Evolutionary conservation across 805 yeast species (phyloP).

Genomic region (Ogataea naganishii): DNA sequence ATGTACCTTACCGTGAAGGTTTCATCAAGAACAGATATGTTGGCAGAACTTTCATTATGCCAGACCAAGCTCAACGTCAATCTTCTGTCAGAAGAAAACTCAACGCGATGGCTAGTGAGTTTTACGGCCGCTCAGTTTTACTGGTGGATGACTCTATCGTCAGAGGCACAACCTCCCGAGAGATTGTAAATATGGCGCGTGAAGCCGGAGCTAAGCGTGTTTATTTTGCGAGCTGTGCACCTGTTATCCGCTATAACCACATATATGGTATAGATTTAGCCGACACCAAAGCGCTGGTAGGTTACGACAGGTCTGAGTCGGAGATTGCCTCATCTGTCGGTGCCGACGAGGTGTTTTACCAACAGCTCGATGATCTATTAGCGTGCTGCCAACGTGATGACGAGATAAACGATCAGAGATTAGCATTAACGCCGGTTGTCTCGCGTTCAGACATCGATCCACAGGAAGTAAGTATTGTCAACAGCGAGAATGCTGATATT

Average conservation of each 20-base stretch:
- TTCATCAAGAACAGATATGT: constrained; percentile 95
- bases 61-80: constrained; percentile 89
- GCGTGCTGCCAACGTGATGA: constrained; percentile 55
- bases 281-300: constrained; percentile 88
- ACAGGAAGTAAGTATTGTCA: constrained; percentile 16
- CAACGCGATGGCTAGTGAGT: constrained; percentile 94
- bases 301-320: constrained; percentile 65
- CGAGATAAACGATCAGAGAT: constrained; percentile 20
- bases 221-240: constrained; percentile 96
- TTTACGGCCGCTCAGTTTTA: constrained; percentile 73
- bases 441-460: constrained; percentile 20
- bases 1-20: constrained; percentile 89
- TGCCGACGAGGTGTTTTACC: constrained; percentile 88
- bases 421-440: constrained; percentile 26
- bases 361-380: constrained; percentile 72
- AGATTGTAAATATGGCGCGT: constrained; percentile 95
- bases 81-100: constrained; percentile 90
- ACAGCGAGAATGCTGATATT: constrained; percentile 24
- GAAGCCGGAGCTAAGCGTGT: constrained; percentile 96
- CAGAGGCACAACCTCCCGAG: constrained; percentile 94
- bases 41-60: constrained; percentile 98
- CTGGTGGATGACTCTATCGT: constrained; percentile 96
- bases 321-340: constrained; percentile 75
- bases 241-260: constrained; percentile 94
- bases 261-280: constrained; percentile 97